A percentile compares a stretch with the other conserved stretches of the same genome.
Conservation (phyloP, 31 red algal species). For the Asparagopsis taxiformis region DNA sequence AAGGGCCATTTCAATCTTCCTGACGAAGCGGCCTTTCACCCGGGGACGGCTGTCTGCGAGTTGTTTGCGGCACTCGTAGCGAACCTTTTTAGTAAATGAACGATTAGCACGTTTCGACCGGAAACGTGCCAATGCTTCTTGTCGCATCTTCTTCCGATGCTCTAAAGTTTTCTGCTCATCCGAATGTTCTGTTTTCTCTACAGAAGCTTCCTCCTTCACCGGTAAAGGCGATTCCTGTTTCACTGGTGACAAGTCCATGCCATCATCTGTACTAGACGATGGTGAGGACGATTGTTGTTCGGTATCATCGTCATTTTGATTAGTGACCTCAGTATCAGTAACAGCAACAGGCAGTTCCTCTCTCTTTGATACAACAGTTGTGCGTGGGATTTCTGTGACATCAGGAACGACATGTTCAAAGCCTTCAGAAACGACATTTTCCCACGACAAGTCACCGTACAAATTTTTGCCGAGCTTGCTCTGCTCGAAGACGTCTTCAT, state of each 20-base stretch:
- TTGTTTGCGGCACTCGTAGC: constrained; percentile 80
- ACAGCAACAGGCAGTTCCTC: background rate
- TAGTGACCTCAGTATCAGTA: too few species aligned
- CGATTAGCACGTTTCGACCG: constrained; percentile 74
- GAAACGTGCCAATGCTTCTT: constrained; percentile 74
- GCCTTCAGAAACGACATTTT: constrained; percentile 34
- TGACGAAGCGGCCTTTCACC: constrained; percentile 81
- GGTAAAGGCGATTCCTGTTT: background rate
- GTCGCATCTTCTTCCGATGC: constrained; percentile 38
- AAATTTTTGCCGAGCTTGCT: constrained; percentile 17
- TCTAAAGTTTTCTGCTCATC: constrained; percentile 23
- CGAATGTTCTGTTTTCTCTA: constrained; percentile 10
- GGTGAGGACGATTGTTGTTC: too few species aligned
- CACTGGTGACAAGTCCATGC: background rate
- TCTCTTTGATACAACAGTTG: background rate
- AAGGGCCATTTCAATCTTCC: constrained; percentile 54
- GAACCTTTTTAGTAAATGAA: constrained; percentile 70
- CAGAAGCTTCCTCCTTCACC: constrained; percentile 2
- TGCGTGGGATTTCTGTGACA: background rate
- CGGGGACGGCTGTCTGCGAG: constrained; percentile 77
- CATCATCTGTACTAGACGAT: too few species aligned
- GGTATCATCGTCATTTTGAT: too few species aligned
- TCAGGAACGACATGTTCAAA: constrained; percentile 53
- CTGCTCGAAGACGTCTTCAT: constrained; percentile 19
- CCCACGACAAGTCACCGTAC: constrained; percentile 32